Percentiles rank a stretch among this genome's conserved stretches.
phyloP scores from a whole-genome alignment of 768 basidiomycete species.

The Lactarius quietus region DNA sequence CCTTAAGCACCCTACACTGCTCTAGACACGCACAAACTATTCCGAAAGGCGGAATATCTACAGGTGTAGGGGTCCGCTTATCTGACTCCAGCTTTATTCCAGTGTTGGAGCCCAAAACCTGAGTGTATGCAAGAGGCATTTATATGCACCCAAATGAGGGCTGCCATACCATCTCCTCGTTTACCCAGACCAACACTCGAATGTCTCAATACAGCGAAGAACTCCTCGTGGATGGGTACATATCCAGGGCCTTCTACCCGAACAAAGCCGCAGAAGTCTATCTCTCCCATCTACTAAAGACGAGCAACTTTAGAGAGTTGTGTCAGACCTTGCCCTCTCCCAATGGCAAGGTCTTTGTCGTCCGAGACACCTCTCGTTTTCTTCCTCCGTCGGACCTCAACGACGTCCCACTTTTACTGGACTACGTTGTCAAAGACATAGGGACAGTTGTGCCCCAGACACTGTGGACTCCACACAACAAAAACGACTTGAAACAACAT shows the following conservation, averaged over 20 bases:
- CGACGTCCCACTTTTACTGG: conserved; percentile 1
- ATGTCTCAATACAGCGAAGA: background rate
- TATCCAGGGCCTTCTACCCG: conserved; percentile 10
- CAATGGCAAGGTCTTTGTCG: background rate
- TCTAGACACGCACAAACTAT: background rate
- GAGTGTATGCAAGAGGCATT: background rate
- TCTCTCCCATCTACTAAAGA: conserved; percentile 17
- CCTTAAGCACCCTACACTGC: background rate
- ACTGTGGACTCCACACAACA: conserved; percentile 13
- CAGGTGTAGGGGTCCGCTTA: background rate
- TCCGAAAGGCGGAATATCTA: background rate
- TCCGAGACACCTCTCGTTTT: background rate
- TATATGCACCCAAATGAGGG: conserved; percentile 4
- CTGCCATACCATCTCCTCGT: background rate
- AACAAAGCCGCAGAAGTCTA: conserved; percentile 4
- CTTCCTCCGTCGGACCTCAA: too few relatives aligned
- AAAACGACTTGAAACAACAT: conserved; percentile 6
- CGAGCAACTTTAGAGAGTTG: background rate
- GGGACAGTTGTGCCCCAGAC: conserved; percentile 21
- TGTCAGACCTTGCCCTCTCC: background rate
- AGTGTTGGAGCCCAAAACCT: background rate
- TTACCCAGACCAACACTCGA: background rate
- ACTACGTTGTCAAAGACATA: background rate
- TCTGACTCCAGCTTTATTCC: background rate
- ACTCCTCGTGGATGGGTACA: conserved; percentile 19